These are phyloP conservation scores for Nicotiana rustica DNA, from an alignment of 305 asterid species.

Conservation along the genomic window DNA sequence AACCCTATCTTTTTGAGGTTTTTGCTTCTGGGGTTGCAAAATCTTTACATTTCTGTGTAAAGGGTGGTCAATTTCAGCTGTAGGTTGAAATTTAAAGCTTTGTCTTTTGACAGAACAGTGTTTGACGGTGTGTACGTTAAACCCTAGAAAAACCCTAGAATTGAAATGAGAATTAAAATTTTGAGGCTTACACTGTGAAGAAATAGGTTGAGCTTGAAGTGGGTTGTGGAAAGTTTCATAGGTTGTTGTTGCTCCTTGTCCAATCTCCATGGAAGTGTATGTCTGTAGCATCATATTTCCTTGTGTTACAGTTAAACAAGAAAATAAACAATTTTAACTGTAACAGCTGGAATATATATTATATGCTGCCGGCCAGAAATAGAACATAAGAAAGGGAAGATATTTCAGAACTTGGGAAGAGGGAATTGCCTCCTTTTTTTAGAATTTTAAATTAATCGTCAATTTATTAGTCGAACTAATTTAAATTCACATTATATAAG, in stretches of 20 bases:
- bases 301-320: slow-evolving; percentile 9
- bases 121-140: slow-evolving; percentile 39
- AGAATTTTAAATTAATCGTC: no score
- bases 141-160: slow-evolving; percentile 55
- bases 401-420: neutral
- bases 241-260: neutral
- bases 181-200: slow-evolving; percentile 25
- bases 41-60: slow-evolving; percentile 35
- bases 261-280: slow-evolving; percentile 41
- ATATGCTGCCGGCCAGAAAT: slow-evolving; percentile 10
- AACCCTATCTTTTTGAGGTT: slow-evolving; percentile 39
- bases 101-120: slow-evolving; percentile 24
- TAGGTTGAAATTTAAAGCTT: slow-evolving; percentile 20
- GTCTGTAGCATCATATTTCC: slow-evolving; percentile 41
- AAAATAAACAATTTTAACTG: neutral
- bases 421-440: no score
- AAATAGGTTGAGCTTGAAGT: neutral
- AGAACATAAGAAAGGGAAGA: neutral
- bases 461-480: no score
- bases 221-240: neutral
- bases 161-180: slow-evolving; percentile 39
- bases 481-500: no score
- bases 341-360: neutral
- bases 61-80: slow-evolving; percentile 25
- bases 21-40: slow-evolving; percentile 47